Conservation (phyloP, 768 basidiomycete genomes). For the Tricholomella constricta region DNA sequence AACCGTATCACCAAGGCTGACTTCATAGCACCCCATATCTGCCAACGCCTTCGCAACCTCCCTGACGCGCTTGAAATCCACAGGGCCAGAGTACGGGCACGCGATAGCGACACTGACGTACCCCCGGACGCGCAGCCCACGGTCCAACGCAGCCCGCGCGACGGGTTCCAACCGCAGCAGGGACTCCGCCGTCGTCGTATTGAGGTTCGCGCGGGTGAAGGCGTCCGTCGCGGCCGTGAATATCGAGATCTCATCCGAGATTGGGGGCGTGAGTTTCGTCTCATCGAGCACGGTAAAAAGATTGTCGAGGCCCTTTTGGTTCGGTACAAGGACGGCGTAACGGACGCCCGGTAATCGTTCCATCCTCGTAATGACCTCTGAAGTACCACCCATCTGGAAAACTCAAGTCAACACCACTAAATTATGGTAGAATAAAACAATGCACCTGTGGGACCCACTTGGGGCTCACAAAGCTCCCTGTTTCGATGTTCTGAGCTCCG, state of each 20-base stretch:
- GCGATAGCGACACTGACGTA: slow-evolving; percentile 84
- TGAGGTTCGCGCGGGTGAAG: slow-evolving; percentile 86
- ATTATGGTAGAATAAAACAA: neutral
- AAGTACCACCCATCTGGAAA: slow-evolving; percentile 82
- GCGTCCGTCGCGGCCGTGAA: slow-evolving; percentile 89
- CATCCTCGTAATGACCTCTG: slow-evolving; percentile 66
- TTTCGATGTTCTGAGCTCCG: slow-evolving; percentile 73
- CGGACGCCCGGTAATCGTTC: slow-evolving; percentile 54
- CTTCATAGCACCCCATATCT: slow-evolving; percentile 94
- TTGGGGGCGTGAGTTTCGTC: slow-evolving; percentile 40
- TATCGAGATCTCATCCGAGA: slow-evolving; percentile 83
- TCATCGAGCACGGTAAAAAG: slow-evolving; percentile 58
- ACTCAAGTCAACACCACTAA: neutral
- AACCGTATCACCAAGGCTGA: slow-evolving; percentile 90
- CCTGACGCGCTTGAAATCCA: slow-evolving; percentile 63
- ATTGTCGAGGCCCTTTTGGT: slow-evolving; percentile 72
- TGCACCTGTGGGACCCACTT: slow-evolving; percentile 92
- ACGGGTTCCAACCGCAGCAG: slow-evolving; percentile 65
- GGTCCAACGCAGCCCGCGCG: slow-evolving; percentile 55
- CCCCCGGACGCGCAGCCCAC: slow-evolving; percentile 73
- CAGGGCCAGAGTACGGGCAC: slow-evolving; percentile 86
- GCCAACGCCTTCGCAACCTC: slow-evolving; percentile 70
- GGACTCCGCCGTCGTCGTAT: slow-evolving; percentile 71
- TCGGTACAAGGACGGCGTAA: slow-evolving; percentile 83
- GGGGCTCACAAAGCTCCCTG: slow-evolving; percentile 89